Conservation (phyloP, 2,329 filamentous ascomycete genomes). For the Arachnomyces sp. region DNA sequence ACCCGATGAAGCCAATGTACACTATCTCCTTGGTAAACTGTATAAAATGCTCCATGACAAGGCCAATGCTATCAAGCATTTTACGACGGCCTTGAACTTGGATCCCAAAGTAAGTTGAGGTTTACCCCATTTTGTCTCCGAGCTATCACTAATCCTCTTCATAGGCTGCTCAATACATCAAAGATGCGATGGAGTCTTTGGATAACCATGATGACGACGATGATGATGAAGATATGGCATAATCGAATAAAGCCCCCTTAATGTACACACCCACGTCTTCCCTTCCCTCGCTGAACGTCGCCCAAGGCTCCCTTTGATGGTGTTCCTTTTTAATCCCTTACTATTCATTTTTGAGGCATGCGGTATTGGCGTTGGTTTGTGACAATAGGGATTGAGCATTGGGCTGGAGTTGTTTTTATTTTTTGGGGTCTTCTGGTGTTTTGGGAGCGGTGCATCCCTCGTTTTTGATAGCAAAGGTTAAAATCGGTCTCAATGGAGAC, state of each 20-base stretch:
- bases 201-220: slow-evolving; percentile 66
- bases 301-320: not conserved
- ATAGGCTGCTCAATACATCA: slow-evolving; percentile 86
- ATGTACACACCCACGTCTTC: not conserved
- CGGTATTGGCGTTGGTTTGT: too few species aligned
- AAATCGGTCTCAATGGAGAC: too few species aligned
- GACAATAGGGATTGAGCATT: too few species aligned
- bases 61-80: slow-evolving; percentile 78
- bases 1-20: slow-evolving; percentile 90
- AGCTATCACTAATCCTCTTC: slow-evolving; percentile 2
- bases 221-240: slow-evolving; percentile 48
- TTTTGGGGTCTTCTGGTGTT: too few species aligned
- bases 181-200: slow-evolving; percentile 89
- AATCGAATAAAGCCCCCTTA: slow-evolving; percentile 11
- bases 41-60: slow-evolving; percentile 54
- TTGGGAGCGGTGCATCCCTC: too few species aligned
- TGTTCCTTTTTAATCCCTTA: not conserved
- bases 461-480: too few species aligned
- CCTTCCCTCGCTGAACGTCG: not conserved
- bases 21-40: slow-evolving; percentile 73
- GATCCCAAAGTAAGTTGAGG: slow-evolving; percentile 74
- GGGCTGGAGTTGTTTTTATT: too few species aligned
- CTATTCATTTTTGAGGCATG: too few species aligned
- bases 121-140: slow-evolving; percentile 7
- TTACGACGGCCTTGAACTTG: slow-evolving; percentile 88